Conservation (phyloP, 2,329 filamentous ascomycete genomes). For the Botrytis pseudocinerea region DNA sequence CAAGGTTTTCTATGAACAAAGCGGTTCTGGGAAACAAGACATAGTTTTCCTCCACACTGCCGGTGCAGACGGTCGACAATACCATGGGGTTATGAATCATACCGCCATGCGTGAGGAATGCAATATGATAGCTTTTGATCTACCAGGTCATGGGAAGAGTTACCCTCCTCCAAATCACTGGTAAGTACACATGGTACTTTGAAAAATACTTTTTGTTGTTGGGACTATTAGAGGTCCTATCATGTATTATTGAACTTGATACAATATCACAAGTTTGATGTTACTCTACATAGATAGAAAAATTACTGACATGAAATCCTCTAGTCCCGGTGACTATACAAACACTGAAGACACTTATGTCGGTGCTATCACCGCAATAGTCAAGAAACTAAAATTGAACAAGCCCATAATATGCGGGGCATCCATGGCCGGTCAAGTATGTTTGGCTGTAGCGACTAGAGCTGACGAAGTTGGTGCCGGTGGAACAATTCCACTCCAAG, state of each 20-base stretch:
- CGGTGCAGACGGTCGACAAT: conserved; percentile 50
- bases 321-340: conserved; percentile 9
- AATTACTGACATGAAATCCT: not conserved
- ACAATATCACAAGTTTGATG: not conserved
- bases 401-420: conserved; percentile 52
- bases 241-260: not conserved
- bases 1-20: conserved; percentile 52
- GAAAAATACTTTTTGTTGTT: not conserved
- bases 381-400: conserved; percentile 47
- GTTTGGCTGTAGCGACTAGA: conserved; percentile 49
- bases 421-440: conserved; percentile 53
- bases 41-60: conserved; percentile 50
- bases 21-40: conserved; percentile 48
- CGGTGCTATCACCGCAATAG: conserved; percentile 35
- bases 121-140: conserved; percentile 52
- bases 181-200: not conserved
- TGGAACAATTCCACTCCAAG: conserved; percentile 50
- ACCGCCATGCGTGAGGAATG: conserved; percentile 48
- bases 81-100: conserved; percentile 54
- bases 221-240: no score
- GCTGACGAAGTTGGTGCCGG: conserved; percentile 49
- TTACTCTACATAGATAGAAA: not conserved
- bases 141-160: conserved; percentile 51
- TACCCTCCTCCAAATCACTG: conserved; percentile 47
- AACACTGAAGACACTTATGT: conserved; percentile 11